These are phyloP conservation scores for Plasmodium vivax DNA, from an alignment of 169 alveolate genomes.

Conservation along the genomic window DNA sequence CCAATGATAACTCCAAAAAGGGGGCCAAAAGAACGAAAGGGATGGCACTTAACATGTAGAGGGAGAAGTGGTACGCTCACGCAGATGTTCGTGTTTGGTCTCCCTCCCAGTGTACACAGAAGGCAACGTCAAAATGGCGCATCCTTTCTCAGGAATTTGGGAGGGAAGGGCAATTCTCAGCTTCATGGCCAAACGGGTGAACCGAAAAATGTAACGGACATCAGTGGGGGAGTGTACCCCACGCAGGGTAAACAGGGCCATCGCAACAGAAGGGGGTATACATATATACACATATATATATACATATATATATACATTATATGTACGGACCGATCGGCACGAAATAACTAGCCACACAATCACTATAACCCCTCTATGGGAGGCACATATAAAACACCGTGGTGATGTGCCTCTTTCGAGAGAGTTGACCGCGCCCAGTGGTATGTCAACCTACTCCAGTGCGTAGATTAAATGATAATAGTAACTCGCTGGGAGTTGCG, in stretches of 20 bases:
- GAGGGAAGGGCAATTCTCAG: background rate
- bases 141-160: background rate
- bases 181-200: background rate
- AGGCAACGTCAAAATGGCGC: background rate
- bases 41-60: background rate
- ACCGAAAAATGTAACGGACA: background rate
- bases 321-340: background rate
- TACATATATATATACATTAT: no score
- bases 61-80: background rate
- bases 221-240: background rate
- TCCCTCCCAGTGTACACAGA: background rate
- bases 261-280: background rate
- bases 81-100: background rate
- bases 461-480: background rate
- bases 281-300: no score
- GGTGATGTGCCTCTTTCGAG: background rate
- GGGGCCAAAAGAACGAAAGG: background rate
- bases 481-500: background rate
- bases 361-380: background rate
- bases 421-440: background rate
- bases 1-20: background rate
- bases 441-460: background rate
- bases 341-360: background rate
- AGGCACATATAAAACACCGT: background rate
- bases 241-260: background rate